Evolutionary conservation across 163 green algal genomes (phyloP).

Genomic region (Chloromonas sp.): DNA sequence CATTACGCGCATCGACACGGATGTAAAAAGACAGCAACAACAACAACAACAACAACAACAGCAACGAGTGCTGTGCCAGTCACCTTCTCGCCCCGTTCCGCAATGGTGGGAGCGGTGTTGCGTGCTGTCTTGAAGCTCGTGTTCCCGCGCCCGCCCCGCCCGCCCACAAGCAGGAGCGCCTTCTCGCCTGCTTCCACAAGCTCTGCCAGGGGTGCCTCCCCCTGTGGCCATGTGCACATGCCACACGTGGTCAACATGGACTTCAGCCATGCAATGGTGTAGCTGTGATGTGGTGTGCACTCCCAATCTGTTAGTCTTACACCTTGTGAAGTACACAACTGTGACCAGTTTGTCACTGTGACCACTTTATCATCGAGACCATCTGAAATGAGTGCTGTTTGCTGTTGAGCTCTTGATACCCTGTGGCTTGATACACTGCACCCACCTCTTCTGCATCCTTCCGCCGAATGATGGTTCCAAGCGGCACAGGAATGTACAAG

Average conservation of each 20-base stretch:
- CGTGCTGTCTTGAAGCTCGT: slow-evolving; percentile 80
- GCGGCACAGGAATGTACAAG: slow-evolving; percentile 64
- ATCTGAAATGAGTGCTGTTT: too few species aligned
- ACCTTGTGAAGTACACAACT: too few species aligned
- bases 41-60: too few species aligned
- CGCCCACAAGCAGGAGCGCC: slow-evolving; percentile 72
- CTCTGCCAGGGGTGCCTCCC: slow-evolving; percentile 66
- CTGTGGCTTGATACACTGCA: neutral
- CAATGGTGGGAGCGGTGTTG: slow-evolving; percentile 69
- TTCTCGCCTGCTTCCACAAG: slow-evolving; percentile 59
- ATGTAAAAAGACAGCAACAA: too few species aligned
- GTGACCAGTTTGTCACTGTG: too few species aligned
- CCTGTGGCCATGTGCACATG: slow-evolving; percentile 11
- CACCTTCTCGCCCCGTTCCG: slow-evolving; percentile 58
- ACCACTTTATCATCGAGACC: too few species aligned
- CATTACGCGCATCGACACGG: too few species aligned
- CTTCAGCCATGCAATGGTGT: too few species aligned
- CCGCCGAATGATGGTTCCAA: slow-evolving; percentile 81
- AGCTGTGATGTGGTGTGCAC: too few species aligned
- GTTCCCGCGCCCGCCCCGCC: slow-evolving; percentile 84
- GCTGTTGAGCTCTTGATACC: too few species aligned
- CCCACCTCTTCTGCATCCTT: slow-evolving; percentile 28
- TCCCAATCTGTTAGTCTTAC: too few species aligned
- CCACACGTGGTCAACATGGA: neutral
- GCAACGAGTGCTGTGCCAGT: too few species aligned